Percentiles rank a stretch among this genome's conserved stretches.
These are phyloP conservation scores for Arthonia radiata DNA, from an alignment of 495 filamentous ascomycete genomes.

Conservation along the genomic window DNA sequence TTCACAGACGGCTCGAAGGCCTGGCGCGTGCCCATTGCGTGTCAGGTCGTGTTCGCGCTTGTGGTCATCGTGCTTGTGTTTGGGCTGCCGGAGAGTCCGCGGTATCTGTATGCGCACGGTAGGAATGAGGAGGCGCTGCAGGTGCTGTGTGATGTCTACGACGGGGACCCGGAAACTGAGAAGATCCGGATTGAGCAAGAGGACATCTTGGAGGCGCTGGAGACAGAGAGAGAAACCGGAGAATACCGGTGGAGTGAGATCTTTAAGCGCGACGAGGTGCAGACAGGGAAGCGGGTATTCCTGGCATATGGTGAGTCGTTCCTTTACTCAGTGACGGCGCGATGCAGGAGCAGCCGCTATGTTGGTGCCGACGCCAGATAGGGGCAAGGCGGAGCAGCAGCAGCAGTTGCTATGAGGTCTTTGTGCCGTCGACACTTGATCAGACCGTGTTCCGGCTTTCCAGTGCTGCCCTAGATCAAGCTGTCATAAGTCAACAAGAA, in stretches of 20 bases:
- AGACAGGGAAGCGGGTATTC: constrained; percentile 24
- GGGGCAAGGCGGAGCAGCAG: constrained; percentile 3
- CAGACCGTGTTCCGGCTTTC: no score
- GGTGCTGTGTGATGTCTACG: constrained; percentile 24
- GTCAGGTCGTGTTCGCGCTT: constrained; percentile 6
- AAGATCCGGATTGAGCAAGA: constrained; percentile 19
- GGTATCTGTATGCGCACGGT: constrained; percentile 16
- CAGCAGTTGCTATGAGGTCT: constrained; percentile 4
- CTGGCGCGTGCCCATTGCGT: constrained; percentile 6
- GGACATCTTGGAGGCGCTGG: constrained; percentile 21
- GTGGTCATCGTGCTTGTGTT: constrained; percentile 12
- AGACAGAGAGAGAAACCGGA: constrained; percentile 19
- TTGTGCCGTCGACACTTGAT: constrained; percentile 2
- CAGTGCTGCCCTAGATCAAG: constrained; percentile 3
- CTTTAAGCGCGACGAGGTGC: constrained; percentile 24
- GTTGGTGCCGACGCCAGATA: constrained; percentile 5
- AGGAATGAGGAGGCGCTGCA: constrained; percentile 20
- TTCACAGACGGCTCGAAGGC: constrained; percentile 3
- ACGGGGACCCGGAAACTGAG: constrained; percentile 15
- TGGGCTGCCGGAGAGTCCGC: constrained; percentile 11
- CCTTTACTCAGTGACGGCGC: constrained; percentile 15
- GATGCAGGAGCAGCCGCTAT: constrained; percentile 2
- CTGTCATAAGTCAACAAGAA: constrained; percentile 5
- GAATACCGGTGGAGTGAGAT: constrained; percentile 21
- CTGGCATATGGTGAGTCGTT: constrained; percentile 26